Base-by-base conservation (phyloP, 2,329 filamentous ascomycete species). In the Alternaria triticina region DNA sequence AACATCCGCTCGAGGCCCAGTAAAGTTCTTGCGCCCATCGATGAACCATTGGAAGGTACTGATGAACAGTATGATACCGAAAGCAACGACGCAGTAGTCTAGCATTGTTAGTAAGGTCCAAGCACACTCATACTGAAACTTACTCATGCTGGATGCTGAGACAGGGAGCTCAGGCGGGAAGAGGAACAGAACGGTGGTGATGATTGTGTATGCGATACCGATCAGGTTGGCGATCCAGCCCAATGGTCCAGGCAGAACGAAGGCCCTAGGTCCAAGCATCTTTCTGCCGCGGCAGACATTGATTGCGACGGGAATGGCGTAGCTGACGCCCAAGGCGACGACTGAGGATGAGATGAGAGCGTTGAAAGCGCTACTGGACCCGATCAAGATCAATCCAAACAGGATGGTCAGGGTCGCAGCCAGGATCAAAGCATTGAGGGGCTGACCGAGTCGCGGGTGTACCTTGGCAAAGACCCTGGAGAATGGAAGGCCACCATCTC, bases 181-280 rank as follows among this genome's bases (percentile, higher is more conserved):
- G 20, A 93, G 84, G 79, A 93, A 93, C 1, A 94, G 83, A 1
- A 93, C 87, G 0, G 90, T 93, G 0, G 91, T 93, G n/a, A 93
- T 76, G 12, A 88, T 80, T 1, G 90, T 87, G 79, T 90, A 94
- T 0, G 82, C 81, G 50, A 94, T 83, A 6, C 91, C 90, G 27
- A 87, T 62, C 9, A 81, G 23, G 64, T 91, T 91, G 23, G 86
- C 83, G 23, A 84, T 78, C 89, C 89, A 91, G 20, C 85, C 89
- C 33, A 90, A 60, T 28, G 78, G 74, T 23, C 78, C 82, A 0
- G 87, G 83, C 4, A 91, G 79, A 23, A 83, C 82, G 73, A 91
- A 91, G 0, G 85, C 73, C 44, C 89, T 82, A 3, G 80, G 80
- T 0, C 90, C 91, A 7, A 93, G 80, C 82, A 88, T 88, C 54